Evolutionary conservation across 257 asterid genomes (phyloP).

Genomic region (Agastache rugosa): DNA sequence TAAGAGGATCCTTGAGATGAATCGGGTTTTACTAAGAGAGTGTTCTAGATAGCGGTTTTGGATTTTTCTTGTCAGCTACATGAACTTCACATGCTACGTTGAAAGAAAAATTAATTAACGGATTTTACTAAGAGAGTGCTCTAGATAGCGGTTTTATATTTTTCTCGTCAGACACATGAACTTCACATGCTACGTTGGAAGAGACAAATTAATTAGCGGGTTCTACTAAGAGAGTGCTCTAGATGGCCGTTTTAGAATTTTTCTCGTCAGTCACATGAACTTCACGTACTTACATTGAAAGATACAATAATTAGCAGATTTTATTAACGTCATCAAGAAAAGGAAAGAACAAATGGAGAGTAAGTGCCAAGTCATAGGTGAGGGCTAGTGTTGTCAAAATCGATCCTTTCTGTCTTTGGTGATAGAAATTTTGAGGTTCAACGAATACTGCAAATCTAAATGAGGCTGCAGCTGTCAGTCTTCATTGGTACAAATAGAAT

Average conservation of each 20-base stretch:
- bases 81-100: too few species aligned
- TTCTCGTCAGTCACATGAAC: too few species aligned
- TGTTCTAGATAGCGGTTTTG: too few species aligned
- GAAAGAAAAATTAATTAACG: too few species aligned
- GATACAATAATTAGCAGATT: too few species aligned
- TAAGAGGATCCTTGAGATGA: too few species aligned
- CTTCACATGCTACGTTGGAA: not conserved
- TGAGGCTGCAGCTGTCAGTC: not conserved
- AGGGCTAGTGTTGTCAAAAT: not conserved
- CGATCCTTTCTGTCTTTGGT: not conserved
- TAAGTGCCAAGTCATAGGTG: not conserved
- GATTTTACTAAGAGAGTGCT: too few species aligned
- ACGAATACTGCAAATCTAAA: not conserved
- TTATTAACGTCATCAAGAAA: not conserved
- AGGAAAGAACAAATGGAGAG: not conserved
- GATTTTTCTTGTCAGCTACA: too few species aligned
- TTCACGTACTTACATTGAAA: too few species aligned
- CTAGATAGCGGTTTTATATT: not conserved
- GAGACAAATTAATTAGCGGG: not conserved
- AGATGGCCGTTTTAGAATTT: too few species aligned
- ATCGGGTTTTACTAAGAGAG: not conserved
- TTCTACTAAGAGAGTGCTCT: too few species aligned
- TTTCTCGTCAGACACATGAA: not conserved
- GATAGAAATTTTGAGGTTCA: not conserved
- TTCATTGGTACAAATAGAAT: too few species aligned